Conservation (phyloP, 2,329 filamentous ascomycete species). For the Cladophialophora chaetospira region DNA sequence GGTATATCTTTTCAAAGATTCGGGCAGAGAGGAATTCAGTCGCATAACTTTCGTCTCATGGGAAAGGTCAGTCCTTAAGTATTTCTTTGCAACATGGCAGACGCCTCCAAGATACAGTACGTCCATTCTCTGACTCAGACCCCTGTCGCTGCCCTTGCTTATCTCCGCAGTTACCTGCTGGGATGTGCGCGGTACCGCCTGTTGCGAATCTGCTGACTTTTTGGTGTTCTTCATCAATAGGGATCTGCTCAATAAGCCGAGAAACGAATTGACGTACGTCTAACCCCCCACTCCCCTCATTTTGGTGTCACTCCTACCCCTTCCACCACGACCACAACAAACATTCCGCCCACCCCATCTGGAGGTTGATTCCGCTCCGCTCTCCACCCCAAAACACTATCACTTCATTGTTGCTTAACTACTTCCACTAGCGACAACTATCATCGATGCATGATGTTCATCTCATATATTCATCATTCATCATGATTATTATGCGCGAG, state of each 20-base stretch:
- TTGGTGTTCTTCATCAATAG: slow-evolving; percentile 49
- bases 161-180: slow-evolving; percentile 15
- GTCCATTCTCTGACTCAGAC: slow-evolving; percentile 38
- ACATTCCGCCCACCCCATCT: slow-evolving; percentile 22
- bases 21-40: slow-evolving; percentile 8
- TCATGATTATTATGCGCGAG: neutral
- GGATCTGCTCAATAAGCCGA: slow-evolving; percentile 85
- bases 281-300: slow-evolving; percentile 23
- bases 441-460: slow-evolving; percentile 1
- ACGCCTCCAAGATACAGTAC: slow-evolving; percentile 70
- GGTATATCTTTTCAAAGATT: no score
- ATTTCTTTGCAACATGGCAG: slow-evolving; percentile 56
- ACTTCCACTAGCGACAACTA: neutral
- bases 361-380: slow-evolving; percentile 32
- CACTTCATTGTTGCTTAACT: neutral
- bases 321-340: slow-evolving; percentile 18
- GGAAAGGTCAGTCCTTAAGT: slow-evolving; percentile 31
- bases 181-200: slow-evolving; percentile 6
- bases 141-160: slow-evolving; percentile 19
- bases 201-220: slow-evolving; percentile 18
- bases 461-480: neutral
- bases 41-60: slow-evolving; percentile 14
- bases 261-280: slow-evolving; percentile 85
- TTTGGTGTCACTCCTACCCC: slow-evolving; percentile 12
- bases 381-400: slow-evolving; percentile 18